Conservation (phyloP, 257 asterid genomes). For the Cruciata laevipes region DNA sequence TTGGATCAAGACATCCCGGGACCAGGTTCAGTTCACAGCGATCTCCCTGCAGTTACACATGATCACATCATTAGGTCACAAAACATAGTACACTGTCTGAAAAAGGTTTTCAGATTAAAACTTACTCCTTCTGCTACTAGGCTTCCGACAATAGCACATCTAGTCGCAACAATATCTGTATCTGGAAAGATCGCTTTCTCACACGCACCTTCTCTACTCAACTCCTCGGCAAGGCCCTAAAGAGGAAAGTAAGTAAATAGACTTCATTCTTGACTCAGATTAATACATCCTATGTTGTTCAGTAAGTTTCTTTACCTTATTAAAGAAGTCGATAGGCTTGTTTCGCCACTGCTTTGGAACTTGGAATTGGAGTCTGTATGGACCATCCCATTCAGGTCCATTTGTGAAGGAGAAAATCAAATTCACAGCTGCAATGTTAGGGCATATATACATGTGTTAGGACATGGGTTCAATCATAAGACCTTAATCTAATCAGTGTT, state of each 20-base stretch:
- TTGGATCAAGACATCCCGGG: slow-evolving; percentile 68
- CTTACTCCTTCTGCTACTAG: slow-evolving; percentile 67
- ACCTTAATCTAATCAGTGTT: not conserved
- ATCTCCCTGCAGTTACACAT: slow-evolving; percentile 54
- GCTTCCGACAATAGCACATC: slow-evolving; percentile 76
- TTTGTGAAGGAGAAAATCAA: slow-evolving; percentile 87
- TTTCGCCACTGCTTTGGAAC: slow-evolving; percentile 70
- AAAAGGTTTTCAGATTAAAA: slow-evolving; percentile 4
- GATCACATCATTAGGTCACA: not conserved
- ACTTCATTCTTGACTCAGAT: too few relatives aligned
- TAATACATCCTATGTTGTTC: too few relatives aligned
- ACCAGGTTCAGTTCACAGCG: slow-evolving; percentile 76
- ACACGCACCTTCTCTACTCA: slow-evolving; percentile 82
- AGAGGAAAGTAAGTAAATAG: not conserved
- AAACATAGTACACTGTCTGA: not conserved
- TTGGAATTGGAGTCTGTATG: slow-evolving; percentile 72
- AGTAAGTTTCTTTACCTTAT: slow-evolving; percentile 32
- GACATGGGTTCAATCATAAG: not conserved
- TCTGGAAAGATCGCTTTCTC: slow-evolving; percentile 78
- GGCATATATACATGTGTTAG: not conserved
- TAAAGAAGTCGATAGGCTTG: slow-evolving; percentile 52
- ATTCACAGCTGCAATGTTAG: slow-evolving; percentile 49
- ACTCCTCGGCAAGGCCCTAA: slow-evolving; percentile 72
- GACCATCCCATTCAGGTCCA: slow-evolving; percentile 84
- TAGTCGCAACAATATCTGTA: slow-evolving; percentile 37